Evolutionary conservation across 1,139 yeast species (phyloP).

Genomic region (Yamadazyma mexicana): DNA sequence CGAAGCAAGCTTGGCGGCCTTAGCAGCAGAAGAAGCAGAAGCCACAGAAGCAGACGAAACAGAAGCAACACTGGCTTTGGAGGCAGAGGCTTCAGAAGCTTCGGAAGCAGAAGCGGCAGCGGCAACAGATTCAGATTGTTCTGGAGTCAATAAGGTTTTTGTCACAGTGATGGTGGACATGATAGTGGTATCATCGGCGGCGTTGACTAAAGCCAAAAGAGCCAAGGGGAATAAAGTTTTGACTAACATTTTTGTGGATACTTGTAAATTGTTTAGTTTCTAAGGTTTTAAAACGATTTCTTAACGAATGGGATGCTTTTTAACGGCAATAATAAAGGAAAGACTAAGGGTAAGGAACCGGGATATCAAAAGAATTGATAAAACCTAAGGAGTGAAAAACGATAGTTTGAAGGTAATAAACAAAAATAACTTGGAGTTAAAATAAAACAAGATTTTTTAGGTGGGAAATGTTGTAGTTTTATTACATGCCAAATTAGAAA

Average conservation of each 20-base stretch:
- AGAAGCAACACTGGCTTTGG: constrained; percentile 13
- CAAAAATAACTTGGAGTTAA: not conserved
- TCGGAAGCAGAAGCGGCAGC: constrained; percentile 16
- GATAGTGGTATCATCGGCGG: constrained; percentile 45
- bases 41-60: constrained; percentile 15
- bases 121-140: constrained; percentile 33
- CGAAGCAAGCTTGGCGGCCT: no score
- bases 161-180: constrained; percentile 43
- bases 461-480: constrained; percentile 7
- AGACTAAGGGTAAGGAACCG: constrained; percentile 29
- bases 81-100: constrained; percentile 12
- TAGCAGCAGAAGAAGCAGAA: no score
- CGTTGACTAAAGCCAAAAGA: constrained; percentile 28
- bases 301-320: not conserved
- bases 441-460: not conserved
- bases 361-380: not conserved
- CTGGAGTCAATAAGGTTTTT: constrained; percentile 43
- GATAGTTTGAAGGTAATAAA: not conserved
- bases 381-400: constrained; percentile 2
- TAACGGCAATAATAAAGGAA: constrained; percentile 18
- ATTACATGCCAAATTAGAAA: constrained; percentile 1
- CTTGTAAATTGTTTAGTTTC: not conserved
- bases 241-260: constrained; percentile 38
- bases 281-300: not conserved
- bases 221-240: constrained; percentile 23